phyloP scores from a whole-genome alignment of 2,329 filamentous ascomycete species.

The Fusarium sp. region DNA sequence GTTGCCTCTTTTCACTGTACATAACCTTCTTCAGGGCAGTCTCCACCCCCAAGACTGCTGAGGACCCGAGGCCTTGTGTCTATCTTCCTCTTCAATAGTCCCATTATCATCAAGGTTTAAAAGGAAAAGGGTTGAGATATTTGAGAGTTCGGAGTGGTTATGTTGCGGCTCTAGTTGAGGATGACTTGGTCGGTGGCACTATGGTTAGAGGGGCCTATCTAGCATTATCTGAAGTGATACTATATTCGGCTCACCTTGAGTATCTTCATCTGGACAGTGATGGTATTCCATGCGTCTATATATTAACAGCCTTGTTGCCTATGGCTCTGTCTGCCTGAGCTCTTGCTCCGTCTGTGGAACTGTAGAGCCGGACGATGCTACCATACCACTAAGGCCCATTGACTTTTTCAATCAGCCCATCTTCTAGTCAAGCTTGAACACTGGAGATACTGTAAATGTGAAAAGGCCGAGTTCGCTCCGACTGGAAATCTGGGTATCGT shows the following conservation, averaged over 20 bases:
- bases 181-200: slow-evolving; percentile 28
- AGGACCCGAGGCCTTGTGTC: slow-evolving; percentile 13
- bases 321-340: not conserved
- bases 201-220: slow-evolving; percentile 30
- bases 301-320: not conserved
- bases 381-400: slow-evolving; percentile 16
- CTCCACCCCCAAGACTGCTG: slow-evolving; percentile 49
- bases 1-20: slow-evolving; percentile 49
- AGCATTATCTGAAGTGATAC: slow-evolving; percentile 18
- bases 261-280: slow-evolving; percentile 45
- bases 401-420: slow-evolving; percentile 19
- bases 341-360: slow-evolving; percentile 2
- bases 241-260: slow-evolving; percentile 31
- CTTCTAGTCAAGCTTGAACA: slow-evolving; percentile 5
- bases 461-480: slow-evolving; percentile 13
- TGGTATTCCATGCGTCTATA: slow-evolving; percentile 23
- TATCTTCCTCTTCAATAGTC: slow-evolving; percentile 27
- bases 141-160: slow-evolving; percentile 12
- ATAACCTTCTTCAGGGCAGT: slow-evolving; percentile 48
- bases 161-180: slow-evolving; percentile 27
- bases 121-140: slow-evolving; percentile 4
- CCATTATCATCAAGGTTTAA: slow-evolving; percentile 3
- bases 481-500: slow-evolving; percentile 15
- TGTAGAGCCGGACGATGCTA: slow-evolving; percentile 19
- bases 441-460: not conserved